A percentile compares a stretch with the other conserved stretches of the same genome.
Evolutionary conservation across 169 alveolate genomes (phyloP).

Genomic region (Plasmodium gonderi): DNA sequence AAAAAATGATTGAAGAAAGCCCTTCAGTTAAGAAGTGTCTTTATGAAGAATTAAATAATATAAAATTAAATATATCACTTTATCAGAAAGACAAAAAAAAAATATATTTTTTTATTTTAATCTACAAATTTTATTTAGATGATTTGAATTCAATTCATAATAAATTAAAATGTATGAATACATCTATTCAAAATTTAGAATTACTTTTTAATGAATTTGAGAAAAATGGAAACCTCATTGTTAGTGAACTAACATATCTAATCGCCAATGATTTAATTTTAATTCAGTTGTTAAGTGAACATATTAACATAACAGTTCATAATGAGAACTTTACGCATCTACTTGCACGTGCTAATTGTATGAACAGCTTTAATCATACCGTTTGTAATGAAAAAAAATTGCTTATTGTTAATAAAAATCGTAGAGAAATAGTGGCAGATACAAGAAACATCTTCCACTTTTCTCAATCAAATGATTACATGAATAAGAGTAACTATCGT

Average conservation of each 20-base stretch:
- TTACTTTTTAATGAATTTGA: constrained; percentile 25
- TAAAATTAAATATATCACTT: constrained; percentile 3
- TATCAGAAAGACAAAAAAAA: constrained; percentile 49
- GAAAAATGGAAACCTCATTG: constrained; percentile 15
- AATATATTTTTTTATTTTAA: constrained; percentile 14
- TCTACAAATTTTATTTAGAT: constrained; percentile 42
- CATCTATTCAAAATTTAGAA: constrained; percentile 7
- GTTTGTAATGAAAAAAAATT: neutral
- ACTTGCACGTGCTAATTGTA: neutral
- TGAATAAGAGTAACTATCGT: neutral
- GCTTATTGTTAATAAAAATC: neutral
- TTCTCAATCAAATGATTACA: neutral
- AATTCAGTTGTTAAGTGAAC: neutral
- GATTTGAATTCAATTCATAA: neutral
- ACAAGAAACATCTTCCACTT: neutral
- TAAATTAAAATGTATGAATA: constrained; percentile 39
- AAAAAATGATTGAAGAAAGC: constrained; percentile 61
- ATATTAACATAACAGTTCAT: neutral
- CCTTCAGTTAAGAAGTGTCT: constrained; percentile 46
- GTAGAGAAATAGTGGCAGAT: neutral
- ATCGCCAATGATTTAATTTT: constrained; percentile 12
- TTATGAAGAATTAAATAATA: constrained; percentile 11
- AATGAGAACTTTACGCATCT: constrained; percentile 5
- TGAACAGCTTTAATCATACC: neutral
- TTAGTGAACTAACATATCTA: neutral